These are phyloP conservation scores for Flaveria sonorensis DNA, from an alignment of 129 eudicot species.

Conservation along the genomic window DNA sequence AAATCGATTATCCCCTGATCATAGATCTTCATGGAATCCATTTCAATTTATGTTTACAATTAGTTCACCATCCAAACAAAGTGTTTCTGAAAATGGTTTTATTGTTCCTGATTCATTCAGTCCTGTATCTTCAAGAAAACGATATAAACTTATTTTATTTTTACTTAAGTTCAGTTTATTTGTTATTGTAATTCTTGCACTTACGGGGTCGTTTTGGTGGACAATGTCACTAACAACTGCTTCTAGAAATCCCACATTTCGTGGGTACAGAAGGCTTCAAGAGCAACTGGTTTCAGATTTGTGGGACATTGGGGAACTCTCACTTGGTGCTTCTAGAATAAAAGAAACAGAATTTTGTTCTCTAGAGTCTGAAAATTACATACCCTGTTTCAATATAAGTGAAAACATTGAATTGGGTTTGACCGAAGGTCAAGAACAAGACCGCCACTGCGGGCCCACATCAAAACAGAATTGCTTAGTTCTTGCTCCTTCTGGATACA, in stretches of 20 bases:
- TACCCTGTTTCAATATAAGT: constrained; percentile 79
- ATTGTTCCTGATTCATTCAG: constrained; percentile 54
- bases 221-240: constrained; percentile 65
- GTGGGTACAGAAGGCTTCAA: constrained; percentile 84
- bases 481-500: constrained; percentile 68
- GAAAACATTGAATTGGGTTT: constrained; percentile 73
- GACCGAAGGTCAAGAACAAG: constrained; percentile 62
- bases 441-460: constrained; percentile 66
- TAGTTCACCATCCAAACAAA: constrained; percentile 50
- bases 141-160: constrained; percentile 59
- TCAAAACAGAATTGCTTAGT: constrained; percentile 70
- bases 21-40: constrained; percentile 51
- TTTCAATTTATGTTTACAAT: constrained; percentile 47
- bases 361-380: constrained; percentile 67
- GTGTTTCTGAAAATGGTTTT: constrained; percentile 56
- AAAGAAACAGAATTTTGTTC: constrained; percentile 75
- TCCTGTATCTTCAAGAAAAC: constrained; percentile 56
- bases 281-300: constrained; percentile 91
- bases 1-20: constrained; percentile 46
- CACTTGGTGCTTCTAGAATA: constrained; percentile 52
- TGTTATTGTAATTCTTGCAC: constrained; percentile 73
- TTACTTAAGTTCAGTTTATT: constrained; percentile 75
- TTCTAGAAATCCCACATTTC: constrained; percentile 66
- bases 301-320: constrained; percentile 77
- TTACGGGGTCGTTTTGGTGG: constrained; percentile 95